phyloP scores from a whole-genome alignment of 345 rosid species.

The Erucastrum elatum region DNA sequence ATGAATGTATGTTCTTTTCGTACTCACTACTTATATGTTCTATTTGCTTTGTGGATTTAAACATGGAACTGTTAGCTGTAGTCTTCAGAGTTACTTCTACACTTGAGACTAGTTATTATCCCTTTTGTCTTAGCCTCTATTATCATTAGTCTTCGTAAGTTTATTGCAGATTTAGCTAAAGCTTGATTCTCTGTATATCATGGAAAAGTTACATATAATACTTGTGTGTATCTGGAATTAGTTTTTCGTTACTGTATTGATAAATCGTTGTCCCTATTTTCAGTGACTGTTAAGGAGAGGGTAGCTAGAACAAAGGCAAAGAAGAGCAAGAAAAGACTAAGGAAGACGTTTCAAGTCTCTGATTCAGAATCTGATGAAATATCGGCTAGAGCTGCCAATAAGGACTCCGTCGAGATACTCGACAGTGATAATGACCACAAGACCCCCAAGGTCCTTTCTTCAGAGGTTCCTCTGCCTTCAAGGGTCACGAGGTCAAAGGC shows the following conservation, averaged over 20 bases:
- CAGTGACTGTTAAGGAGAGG: constrained; percentile 39
- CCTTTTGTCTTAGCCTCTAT: background rate
- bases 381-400: constrained; percentile 24
- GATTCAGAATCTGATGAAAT: constrained; percentile 42
- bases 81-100: background rate
- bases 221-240: constrained; percentile 1
- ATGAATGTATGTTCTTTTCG: constrained; percentile 42
- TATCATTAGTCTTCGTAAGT: background rate
- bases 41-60: too few species aligned
- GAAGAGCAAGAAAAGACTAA: constrained; percentile 41
- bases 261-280: background rate
- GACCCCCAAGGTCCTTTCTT: constrained; percentile 32
- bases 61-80: background rate
- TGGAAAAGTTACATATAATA: background rate
- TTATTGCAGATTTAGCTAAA: background rate
- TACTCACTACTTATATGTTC: background rate
- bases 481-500: constrained; percentile 23
- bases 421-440: constrained; percentile 41
- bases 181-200: background rate
- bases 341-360: constrained; percentile 46
- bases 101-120: background rate
- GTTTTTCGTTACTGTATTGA: too few species aligned
- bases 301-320: constrained; percentile 26
- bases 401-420: constrained; percentile 8
- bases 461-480: constrained; percentile 29